Conservation (phyloP, 768 basidiomycete species). For the Trametes punicea region DNA sequence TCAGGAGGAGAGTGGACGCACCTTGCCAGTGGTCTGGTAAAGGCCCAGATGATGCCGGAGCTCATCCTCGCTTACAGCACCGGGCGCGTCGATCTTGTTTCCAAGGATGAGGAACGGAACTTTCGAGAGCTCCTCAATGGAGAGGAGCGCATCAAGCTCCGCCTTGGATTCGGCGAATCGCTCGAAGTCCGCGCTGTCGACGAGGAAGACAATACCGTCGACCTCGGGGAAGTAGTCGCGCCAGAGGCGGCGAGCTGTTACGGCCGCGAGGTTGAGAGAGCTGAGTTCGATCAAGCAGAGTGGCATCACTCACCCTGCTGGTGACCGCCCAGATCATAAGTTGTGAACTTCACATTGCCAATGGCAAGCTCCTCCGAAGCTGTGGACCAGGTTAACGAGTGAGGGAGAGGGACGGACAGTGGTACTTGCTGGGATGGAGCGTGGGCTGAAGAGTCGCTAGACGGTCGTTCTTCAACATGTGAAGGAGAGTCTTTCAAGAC, state of each 20-base stretch:
- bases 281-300: neutral
- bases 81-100: conserved; percentile 99
- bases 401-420: conserved; percentile 7
- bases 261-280: neutral
- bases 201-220: conserved; percentile 97
- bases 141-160: conserved; percentile 92
- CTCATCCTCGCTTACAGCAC: conserved; percentile 97
- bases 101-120: conserved; percentile 98
- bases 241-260: conserved; percentile 91
- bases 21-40: conserved; percentile 99
- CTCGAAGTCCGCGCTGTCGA: conserved; percentile 96
- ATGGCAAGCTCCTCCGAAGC: conserved; percentile 99
- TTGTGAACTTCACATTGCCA: conserved; percentile 98
- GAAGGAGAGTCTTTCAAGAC: conserved; percentile 73
- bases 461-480: conserved; percentile 99
- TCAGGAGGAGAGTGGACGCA: conserved; percentile 32
- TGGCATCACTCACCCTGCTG: conserved; percentile 67
- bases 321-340: conserved; percentile 97
- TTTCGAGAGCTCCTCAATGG: conserved; percentile 91
- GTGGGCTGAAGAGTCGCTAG: conserved; percentile 97
- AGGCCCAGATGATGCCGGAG: conserved; percentile 91
- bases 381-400: conserved; percentile 33
- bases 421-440: conserved; percentile 84
- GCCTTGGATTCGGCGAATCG: conserved; percentile 96
- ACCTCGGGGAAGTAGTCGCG: conserved; percentile 99